phyloP scores from a whole-genome alignment of 331 rosid species.

The Malus hybrid region DNA sequence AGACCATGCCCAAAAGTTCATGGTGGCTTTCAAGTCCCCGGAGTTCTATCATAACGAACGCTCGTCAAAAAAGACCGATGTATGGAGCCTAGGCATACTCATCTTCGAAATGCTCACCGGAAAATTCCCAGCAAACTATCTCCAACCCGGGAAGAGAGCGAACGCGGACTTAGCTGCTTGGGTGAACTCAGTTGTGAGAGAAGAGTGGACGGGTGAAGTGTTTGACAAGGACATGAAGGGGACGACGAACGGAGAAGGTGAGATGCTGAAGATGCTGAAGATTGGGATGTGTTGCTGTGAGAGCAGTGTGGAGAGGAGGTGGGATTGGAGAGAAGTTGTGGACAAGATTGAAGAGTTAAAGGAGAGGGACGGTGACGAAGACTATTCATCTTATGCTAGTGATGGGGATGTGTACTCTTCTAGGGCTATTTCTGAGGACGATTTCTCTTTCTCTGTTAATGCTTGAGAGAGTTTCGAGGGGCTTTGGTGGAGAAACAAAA shows the following conservation, averaged over 20 bases:
- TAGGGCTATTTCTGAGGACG: slow-evolving; percentile 38
- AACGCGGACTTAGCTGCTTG: slow-evolving; percentile 57
- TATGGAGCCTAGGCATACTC: slow-evolving; percentile 74
- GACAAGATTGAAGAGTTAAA: slow-evolving; percentile 53
- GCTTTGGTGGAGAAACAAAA: neutral
- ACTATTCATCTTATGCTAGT: slow-evolving; percentile 42
- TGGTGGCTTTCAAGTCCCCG: slow-evolving; percentile 66
- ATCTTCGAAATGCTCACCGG: slow-evolving; percentile 64
- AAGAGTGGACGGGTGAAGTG: slow-evolving; percentile 84
- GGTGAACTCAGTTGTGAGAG: slow-evolving; percentile 65
- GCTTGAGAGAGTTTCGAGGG: neutral
- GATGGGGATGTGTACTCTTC: slow-evolving; percentile 46
- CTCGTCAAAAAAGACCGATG: slow-evolving; percentile 38
- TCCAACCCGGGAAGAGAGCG: slow-evolving; percentile 34
- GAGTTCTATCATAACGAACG: slow-evolving; percentile 34
- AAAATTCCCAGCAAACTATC: slow-evolving; percentile 49
- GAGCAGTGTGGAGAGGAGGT: slow-evolving; percentile 39
- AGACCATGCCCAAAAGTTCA: slow-evolving; percentile 51
- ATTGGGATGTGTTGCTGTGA: slow-evolving; percentile 70
- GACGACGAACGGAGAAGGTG: slow-evolving; percentile 40
- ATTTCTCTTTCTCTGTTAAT: slow-evolving; percentile 37
- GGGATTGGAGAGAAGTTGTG: slow-evolving; percentile 53
- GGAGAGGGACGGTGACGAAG: slow-evolving; percentile 45
- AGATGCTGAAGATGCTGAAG: slow-evolving; percentile 64
- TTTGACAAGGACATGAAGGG: slow-evolving; percentile 44